Percentiles rank a stretch among this genome's conserved stretches.
These are phyloP conservation scores for Haplosporangium gracile DNA, from an alignment of 192 early-diverging fungal genomes.

Conservation along the genomic window DNA sequence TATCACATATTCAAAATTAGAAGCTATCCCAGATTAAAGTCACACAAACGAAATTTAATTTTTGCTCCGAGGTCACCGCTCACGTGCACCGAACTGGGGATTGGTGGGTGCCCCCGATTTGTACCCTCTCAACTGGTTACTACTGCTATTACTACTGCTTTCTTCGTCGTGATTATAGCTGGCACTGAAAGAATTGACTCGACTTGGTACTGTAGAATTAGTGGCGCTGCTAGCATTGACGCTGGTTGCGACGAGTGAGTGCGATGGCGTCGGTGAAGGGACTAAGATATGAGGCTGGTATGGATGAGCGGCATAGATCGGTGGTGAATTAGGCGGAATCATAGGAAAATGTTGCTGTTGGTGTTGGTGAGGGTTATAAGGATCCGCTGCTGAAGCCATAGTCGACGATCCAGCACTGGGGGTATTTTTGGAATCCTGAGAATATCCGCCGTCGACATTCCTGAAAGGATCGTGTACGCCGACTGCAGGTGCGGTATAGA, in stretches of 20 bases:
- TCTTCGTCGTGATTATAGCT: background rate
- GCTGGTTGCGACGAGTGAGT: background rate
- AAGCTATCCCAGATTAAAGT: background rate
- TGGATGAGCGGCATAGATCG: conserved; percentile 15
- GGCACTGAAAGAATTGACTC: conserved; percentile 5
- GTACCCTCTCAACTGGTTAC: background rate
- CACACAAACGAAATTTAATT: background rate
- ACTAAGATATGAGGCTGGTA: background rate
- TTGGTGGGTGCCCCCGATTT: background rate
- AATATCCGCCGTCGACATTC: background rate
- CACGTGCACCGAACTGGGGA: conserved; percentile 1
- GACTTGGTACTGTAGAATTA: conserved; percentile 8
- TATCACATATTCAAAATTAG: no score
- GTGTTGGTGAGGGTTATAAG: background rate
- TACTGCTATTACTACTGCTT: background rate
- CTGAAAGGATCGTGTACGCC: background rate
- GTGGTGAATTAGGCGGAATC: background rate
- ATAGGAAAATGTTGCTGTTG: background rate
- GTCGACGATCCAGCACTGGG: background rate
- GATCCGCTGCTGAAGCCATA: background rate
- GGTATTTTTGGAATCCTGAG: background rate
- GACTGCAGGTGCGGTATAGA: conserved; percentile 1
- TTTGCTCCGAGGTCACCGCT: background rate
- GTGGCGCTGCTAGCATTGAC: background rate
- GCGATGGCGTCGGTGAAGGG: conserved; percentile 13